phyloP scores from a whole-genome alignment of 2,329 filamentous ascomycete genomes.

The Phyllosticta citriasiana region DNA sequence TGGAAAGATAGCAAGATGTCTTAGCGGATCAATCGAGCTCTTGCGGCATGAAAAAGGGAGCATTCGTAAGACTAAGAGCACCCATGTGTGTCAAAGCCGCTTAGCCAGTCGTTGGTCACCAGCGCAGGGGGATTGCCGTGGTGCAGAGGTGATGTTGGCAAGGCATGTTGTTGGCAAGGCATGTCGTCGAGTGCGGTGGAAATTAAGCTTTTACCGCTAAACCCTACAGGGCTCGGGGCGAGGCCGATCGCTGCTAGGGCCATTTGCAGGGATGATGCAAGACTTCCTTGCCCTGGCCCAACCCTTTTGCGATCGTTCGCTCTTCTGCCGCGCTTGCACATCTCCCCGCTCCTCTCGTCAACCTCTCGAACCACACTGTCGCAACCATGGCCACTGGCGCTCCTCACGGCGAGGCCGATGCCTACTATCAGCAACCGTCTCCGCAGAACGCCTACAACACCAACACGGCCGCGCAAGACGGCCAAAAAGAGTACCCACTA shows the following conservation, averaged over 20 bases:
- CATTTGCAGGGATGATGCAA: neutral
- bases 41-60: too few species aligned
- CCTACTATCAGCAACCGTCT: conserved; percentile 27
- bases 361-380: neutral
- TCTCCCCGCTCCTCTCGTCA: neutral
- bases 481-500: conserved; percentile 17
- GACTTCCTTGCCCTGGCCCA: neutral
- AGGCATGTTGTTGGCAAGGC: neutral
- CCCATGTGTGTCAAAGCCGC: too few species aligned
- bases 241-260: neutral
- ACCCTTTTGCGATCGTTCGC: neutral
- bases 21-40: too few species aligned
- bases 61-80: too few species aligned
- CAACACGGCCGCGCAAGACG: conserved; percentile 23
- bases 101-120: too few species aligned
- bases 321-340: neutral
- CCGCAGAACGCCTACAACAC: conserved; percentile 16
- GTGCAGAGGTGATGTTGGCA: too few species aligned
- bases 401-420: conserved; percentile 22
- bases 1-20: too few species aligned
- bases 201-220: neutral
- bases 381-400: conserved; percentile 5
- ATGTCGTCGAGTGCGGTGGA: neutral
- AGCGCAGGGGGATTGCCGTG: too few species aligned
- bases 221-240: neutral